Evolutionary conservation across 768 basidiomycete species (phyloP).

Genomic region (Tulasnella sp.): DNA sequence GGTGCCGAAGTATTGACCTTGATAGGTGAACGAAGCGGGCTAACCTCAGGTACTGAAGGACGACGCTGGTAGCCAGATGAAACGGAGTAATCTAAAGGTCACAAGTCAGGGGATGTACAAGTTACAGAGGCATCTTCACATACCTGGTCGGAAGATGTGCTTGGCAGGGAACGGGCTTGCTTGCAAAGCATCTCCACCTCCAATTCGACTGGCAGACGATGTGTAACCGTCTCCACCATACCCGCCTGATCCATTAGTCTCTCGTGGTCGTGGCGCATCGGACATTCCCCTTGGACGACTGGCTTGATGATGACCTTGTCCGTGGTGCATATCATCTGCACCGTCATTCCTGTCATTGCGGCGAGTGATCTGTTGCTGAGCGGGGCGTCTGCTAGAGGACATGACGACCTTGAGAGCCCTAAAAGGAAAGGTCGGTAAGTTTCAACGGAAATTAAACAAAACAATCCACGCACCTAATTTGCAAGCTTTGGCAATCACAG

Average conservation of each 20-base stretch:
- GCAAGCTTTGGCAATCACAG: conserved; percentile 75
- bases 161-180: background rate
- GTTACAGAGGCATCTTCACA: background rate
- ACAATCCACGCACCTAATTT: conserved; percentile 54
- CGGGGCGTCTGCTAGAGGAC: conserved; percentile 48
- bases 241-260: background rate
- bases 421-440: conserved; percentile 2
- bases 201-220: background rate
- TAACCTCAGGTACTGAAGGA: too few species aligned
- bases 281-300: conserved; percentile 25
- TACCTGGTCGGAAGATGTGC: background rate
- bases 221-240: too few species aligned
- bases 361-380: background rate
- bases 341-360: background rate
- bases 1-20: too few species aligned
- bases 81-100: background rate
- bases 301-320: background rate
- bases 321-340: background rate
- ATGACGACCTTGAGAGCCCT: conserved; percentile 69
- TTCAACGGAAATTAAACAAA: conserved; percentile 18
- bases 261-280: conserved; percentile 13
- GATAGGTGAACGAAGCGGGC: too few species aligned
- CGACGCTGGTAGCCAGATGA: too few species aligned
- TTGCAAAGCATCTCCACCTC: background rate
- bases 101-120: background rate